Base-by-base conservation (phyloP, 495 filamentous ascomycete genomes). In the Podospora sp. region DNA sequence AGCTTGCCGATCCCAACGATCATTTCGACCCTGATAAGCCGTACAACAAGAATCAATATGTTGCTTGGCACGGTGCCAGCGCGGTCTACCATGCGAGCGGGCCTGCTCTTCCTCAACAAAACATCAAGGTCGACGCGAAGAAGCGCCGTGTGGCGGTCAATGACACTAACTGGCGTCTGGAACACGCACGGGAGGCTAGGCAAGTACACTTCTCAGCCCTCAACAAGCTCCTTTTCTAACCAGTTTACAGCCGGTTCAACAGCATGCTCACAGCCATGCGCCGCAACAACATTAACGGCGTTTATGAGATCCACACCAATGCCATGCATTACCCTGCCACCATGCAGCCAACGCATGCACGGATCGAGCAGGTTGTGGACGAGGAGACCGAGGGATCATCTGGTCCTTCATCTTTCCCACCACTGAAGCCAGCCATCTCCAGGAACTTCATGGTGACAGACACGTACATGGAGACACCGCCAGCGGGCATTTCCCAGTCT, bases 61-160 rank as follows among this genome's bases (percentile, higher is more conserved):
- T 99, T 1, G 95, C 95, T 18, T 99, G 95, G 95, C 93, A 97
- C 73, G 95, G 95, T 26, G 95, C 95, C 21, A 97, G 94, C 70
- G 88, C 89, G 50, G 95, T 99, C 14, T 99, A 99, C 73, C 93
- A 97, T 72, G 91, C 92, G 0, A 89, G 87, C 33, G 88, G 83
- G 0, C 92, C 93, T 1, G 88, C 90, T 26, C 86, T 94, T 18
- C 94, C 94, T 0, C 79, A 88, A 71, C 88, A 88, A 56, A 89
- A 84, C 59, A 91, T 92, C 59, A 95, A 94, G 77, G 83, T 82
- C 16, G 82, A 86, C 16, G 79, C 79, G 61, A 94, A 94, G 78
- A 97, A 95, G 79, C 85, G 91, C 65, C 89, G 91, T 59, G 88
- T 96, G 8, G 87, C 90, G 24, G 88, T 99, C n/a, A 99, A 93